phyloP scores from a whole-genome alignment of 164 flowering plant species.

The Umbilicus rupestris region DNA sequence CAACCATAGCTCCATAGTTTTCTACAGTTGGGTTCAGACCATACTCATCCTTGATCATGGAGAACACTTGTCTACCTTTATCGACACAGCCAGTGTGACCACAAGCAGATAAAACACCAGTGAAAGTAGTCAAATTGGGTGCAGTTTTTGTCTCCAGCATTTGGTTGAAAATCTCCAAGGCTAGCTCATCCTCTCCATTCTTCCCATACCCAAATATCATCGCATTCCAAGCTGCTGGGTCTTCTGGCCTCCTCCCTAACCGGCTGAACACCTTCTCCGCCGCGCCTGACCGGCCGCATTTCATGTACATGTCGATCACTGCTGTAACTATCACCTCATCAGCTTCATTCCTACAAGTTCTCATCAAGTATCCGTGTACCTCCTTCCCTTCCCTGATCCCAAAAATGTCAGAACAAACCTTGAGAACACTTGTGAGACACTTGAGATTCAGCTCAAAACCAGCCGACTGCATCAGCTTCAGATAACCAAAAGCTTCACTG shows the following conservation, averaged over 20 bases:
- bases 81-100: conserved; percentile 49
- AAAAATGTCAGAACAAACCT: conserved; percentile 43
- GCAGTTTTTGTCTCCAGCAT: conserved; percentile 33
- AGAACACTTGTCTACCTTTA: conserved; percentile 43
- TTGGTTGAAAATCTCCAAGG: conserved; percentile 39
- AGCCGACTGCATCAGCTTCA: conserved; percentile 44
- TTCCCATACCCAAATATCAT: conserved; percentile 73
- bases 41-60: conserved; percentile 35
- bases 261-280: conserved; percentile 41
- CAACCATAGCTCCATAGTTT: conserved; percentile 57
- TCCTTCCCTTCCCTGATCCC: conserved; percentile 37
- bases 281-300: conserved; percentile 39
- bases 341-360: conserved; percentile 21
- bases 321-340: conserved; percentile 50
- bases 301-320: conserved; percentile 72
- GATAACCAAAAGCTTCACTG: conserved; percentile 36
- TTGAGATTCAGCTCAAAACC: conserved; percentile 34
- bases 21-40: conserved; percentile 36
- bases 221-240: conserved; percentile 70
- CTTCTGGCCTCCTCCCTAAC: conserved; percentile 24
- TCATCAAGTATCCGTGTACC: conserved; percentile 46
- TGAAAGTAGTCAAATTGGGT: conserved; percentile 51
- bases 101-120: conserved; percentile 41
- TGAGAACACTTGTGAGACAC: conserved; percentile 49
- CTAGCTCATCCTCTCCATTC: conserved; percentile 48